Percentiles rank a stretch among this genome's conserved stretches.
phyloP scores from a whole-genome alignment of 2,329 filamentous ascomycete species.

The Neonectria neomacrospora region DNA sequence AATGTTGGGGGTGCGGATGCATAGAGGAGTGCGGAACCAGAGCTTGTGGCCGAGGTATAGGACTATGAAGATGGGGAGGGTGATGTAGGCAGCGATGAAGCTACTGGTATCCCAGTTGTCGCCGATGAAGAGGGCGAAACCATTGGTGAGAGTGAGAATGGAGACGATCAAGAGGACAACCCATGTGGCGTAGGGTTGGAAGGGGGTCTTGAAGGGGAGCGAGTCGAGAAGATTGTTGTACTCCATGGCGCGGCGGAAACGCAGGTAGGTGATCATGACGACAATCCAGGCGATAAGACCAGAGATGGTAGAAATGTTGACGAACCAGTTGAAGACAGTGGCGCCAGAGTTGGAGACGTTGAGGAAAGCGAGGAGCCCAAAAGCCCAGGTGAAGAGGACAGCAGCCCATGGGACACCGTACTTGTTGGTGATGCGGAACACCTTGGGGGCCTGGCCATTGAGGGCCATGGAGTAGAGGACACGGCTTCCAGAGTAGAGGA shows the following conservation, averaged over 20 bases:
- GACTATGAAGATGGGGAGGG: slow-evolving; percentile 67
- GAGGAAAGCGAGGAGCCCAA: slow-evolving; percentile 75
- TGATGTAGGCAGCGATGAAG: slow-evolving; percentile 75
- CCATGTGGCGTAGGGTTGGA: slow-evolving; percentile 74
- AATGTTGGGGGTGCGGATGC: slow-evolving; percentile 24
- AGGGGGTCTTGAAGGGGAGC: slow-evolving; percentile 62
- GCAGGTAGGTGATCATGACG: slow-evolving; percentile 67
- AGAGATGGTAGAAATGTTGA: slow-evolving; percentile 73
- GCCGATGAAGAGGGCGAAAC: slow-evolving; percentile 78
- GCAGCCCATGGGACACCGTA: slow-evolving; percentile 68
- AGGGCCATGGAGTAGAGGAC: slow-evolving; percentile 76
- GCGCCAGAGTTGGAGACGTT: slow-evolving; percentile 71
- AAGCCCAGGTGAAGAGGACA: slow-evolving; percentile 64
- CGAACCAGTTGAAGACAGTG: slow-evolving; percentile 69
- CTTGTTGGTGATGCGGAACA: slow-evolving; percentile 69
- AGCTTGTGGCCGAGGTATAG: slow-evolving; percentile 67
- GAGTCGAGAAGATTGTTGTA: slow-evolving; percentile 59
- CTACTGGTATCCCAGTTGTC: slow-evolving; percentile 68
- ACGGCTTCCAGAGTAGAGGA: slow-evolving; percentile 74
- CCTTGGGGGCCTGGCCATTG: slow-evolving; percentile 71
- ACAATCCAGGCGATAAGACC: slow-evolving; percentile 70
- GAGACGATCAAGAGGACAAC: slow-evolving; percentile 66
- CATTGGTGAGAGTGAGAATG: slow-evolving; percentile 76
- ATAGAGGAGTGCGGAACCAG: slow-evolving; percentile 33
- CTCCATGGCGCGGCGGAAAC: slow-evolving; percentile 67